Conservation (phyloP, 495 filamentous ascomycete species). For the Staphylotrichum tortipilum region DNA sequence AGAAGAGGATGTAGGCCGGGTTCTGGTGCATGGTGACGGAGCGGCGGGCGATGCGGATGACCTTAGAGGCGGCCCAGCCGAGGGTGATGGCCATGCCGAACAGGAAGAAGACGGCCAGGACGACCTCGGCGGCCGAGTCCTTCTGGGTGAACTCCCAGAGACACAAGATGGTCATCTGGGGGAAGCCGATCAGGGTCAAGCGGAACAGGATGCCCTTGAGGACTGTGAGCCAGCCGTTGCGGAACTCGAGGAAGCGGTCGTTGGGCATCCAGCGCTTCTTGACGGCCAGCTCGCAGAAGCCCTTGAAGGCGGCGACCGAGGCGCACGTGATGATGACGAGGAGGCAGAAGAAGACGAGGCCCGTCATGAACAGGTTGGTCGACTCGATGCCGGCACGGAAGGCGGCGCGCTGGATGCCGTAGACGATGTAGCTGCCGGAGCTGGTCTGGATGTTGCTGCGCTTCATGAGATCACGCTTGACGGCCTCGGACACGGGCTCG, state of each 20-base stretch:
- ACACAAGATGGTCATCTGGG: conserved; percentile 86
- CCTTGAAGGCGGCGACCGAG: conserved; percentile 74
- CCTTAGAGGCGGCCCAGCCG: conserved; percentile 82
- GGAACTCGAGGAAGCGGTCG: conserved; percentile 91
- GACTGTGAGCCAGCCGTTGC: conserved; percentile 64
- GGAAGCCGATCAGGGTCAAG: conserved; percentile 86
- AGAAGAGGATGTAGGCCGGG: conserved; percentile 95
- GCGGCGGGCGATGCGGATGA: conserved; percentile 78
- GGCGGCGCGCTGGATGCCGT: conserved; percentile 82
- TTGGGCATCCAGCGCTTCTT: conserved; percentile 72
- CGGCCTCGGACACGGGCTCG: conserved; percentile 18
- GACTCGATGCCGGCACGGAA: conserved; percentile 79
- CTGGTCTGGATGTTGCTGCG: conserved; percentile 41
- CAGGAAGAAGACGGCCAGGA: conserved; percentile 84
- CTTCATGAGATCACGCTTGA: conserved; percentile 30
- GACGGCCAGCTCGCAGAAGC: conserved; percentile 61
- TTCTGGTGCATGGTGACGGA: conserved; percentile 93
- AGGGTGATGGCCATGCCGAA: conserved; percentile 75
- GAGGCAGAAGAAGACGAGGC: conserved; percentile 79
- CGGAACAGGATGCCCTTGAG: conserved; percentile 79
- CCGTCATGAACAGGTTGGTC: conserved; percentile 93
- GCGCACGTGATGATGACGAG: conserved; percentile 66
- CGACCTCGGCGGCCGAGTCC: conserved; percentile 81
- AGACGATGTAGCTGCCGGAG: conserved; percentile 58
- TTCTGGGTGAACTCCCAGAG: conserved; percentile 87